A percentile compares a stretch with the other conserved stretches of the same genome.
Evolutionary conservation across 202 grass and related monocot genomes (phyloP).

Genomic region (Brachypodium distachyon): DNA sequence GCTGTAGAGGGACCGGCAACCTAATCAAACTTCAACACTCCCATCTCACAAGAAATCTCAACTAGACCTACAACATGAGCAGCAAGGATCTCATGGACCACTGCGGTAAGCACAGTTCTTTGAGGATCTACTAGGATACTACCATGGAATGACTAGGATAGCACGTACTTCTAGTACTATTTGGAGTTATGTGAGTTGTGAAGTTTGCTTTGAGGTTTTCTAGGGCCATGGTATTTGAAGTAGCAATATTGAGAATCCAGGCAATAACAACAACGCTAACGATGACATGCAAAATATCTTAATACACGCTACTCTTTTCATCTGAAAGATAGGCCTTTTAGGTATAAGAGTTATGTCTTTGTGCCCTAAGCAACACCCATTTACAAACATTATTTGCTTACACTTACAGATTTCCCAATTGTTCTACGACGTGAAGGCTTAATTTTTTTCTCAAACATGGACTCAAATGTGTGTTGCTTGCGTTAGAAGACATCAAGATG

Average conservation of each 20-base stretch:
- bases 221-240: not conserved
- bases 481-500: too few relatives aligned
- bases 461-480: too few relatives aligned
- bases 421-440: not conserved
- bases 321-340: not conserved
- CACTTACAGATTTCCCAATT: not conserved
- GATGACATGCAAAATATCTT: not conserved
- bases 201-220: not conserved
- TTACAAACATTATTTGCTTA: not conserved
- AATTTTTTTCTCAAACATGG: too few relatives aligned
- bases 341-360: not conserved
- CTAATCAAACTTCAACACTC: not conserved
- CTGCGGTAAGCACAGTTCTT: not conserved
- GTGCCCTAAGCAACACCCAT: not conserved
- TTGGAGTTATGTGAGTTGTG: not conserved
- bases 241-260: not conserved
- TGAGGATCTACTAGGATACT: not conserved
- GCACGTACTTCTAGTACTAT: not conserved
- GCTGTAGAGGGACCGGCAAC: not conserved
- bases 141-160: not conserved
- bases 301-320: not conserved
- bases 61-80: not conserved
- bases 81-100: not conserved
- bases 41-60: too few relatives aligned
- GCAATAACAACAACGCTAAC: not conserved